These are phyloP conservation scores for Apophysomyces variabilis DNA, from an alignment of 371 early-diverging fungal species.

Conservation along the genomic window DNA sequence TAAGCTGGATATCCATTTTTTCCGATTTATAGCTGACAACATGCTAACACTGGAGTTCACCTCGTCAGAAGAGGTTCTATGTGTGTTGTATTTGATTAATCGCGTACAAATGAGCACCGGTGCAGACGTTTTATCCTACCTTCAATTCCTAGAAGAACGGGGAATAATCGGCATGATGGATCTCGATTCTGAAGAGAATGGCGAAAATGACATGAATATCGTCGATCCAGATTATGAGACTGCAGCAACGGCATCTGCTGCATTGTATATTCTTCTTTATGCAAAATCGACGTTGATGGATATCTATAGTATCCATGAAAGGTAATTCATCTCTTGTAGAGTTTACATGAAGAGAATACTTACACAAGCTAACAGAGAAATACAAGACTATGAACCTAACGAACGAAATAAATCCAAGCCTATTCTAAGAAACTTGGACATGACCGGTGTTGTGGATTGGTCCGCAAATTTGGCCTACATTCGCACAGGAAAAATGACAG, in stretches of 20 bases:
- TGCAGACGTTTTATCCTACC: constrained; percentile 56
- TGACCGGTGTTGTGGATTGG: constrained; percentile 28
- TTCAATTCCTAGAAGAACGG: constrained; percentile 40
- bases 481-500: not conserved
- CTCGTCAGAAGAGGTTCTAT: constrained; percentile 79
- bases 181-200: constrained; percentile 7
- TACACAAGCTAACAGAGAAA: constrained; percentile 6
- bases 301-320: constrained; percentile 67
- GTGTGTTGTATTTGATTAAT: constrained; percentile 70
- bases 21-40: constrained; percentile 82
- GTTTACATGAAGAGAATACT: constrained; percentile 11
- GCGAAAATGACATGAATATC: constrained; percentile 4
- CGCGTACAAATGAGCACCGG: constrained; percentile 73
- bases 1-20: constrained; percentile 62
- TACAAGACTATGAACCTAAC: constrained; percentile 14
- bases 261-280: constrained; percentile 62
- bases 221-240: constrained; percentile 17
- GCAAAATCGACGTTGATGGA: constrained; percentile 65
- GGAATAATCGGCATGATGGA: constrained; percentile 15
- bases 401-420: constrained; percentile 17
- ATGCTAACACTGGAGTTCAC: constrained; percentile 75
- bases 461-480: constrained; percentile 19
- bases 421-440: constrained; percentile 12
- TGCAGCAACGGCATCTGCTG: constrained; percentile 44
- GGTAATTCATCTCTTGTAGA: constrained; percentile 37